Percentiles rank a stretch among this genome's conserved stretches.
Evolutionary conservation across 179 eudicot genomes (phyloP).

Genomic region (Carnegiea gigantea): DNA sequence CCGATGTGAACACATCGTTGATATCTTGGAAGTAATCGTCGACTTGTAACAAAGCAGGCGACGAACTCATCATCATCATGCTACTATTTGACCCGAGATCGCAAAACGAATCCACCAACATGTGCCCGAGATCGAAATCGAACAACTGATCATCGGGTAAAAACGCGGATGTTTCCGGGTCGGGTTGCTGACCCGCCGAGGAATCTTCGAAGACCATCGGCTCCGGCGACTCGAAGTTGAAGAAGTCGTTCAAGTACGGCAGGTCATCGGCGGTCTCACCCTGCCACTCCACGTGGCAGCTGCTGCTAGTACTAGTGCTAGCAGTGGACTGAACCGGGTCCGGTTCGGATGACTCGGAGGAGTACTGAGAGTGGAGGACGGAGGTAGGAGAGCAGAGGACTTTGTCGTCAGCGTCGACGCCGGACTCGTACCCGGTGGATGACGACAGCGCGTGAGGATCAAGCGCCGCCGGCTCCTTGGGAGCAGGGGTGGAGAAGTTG

Average conservation of each 20-base stretch:
- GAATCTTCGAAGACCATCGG: constrained; percentile 45
- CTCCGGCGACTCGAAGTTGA: constrained; percentile 53
- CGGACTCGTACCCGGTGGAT: constrained; percentile 57
- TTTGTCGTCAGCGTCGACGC: constrained; percentile 35
- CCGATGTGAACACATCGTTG: constrained; percentile 35
- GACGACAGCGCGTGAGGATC: constrained; percentile 29
- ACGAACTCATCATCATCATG: neutral
- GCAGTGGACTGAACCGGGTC: constrained; percentile 18
- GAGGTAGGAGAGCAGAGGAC: constrained; percentile 64
- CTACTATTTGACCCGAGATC: constrained; percentile 10
- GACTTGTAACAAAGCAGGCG: constrained; percentile 26
- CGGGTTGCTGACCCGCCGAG: constrained; percentile 7
- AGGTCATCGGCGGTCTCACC: constrained; percentile 36
- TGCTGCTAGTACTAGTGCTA: neutral
- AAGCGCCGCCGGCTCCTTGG: constrained; percentile 22
- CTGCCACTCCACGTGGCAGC: constrained; percentile 26
- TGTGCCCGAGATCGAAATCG: constrained; percentile 2
- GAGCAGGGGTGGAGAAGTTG: constrained; percentile 51
- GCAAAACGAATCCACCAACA: neutral
- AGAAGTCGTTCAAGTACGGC: constrained; percentile 46
- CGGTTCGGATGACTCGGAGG: constrained; percentile 4
- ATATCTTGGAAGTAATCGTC: constrained; percentile 69
- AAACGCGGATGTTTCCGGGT: neutral
- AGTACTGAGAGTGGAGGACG: constrained; percentile 36
- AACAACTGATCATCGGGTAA: neutral